phyloP scores from a whole-genome alignment of 192 early-diverging fungal genomes.

The Backusella parvicylindrica region DNA sequence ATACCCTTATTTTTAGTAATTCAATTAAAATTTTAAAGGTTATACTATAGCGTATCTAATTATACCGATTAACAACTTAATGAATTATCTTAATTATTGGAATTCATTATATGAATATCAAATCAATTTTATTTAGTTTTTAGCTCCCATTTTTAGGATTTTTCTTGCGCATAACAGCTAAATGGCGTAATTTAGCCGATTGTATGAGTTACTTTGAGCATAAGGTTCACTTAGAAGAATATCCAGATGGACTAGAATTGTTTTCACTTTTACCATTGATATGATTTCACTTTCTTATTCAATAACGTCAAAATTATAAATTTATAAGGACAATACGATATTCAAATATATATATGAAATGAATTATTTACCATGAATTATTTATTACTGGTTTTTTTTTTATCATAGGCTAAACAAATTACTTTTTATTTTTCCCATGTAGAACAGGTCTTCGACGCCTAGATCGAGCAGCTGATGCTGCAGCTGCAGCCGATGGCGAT shows the following conservation, averaged over 20 bases:
- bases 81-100: background rate
- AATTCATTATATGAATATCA: background rate
- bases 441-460: background rate
- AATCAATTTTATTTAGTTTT: background rate
- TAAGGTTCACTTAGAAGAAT: background rate
- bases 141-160: background rate
- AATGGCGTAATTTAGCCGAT: background rate
- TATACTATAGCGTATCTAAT: background rate
- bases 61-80: background rate
- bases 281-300: background rate
- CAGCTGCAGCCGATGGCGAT: constrained; percentile 1
- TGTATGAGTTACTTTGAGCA: background rate
- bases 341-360: background rate
- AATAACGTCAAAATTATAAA: background rate
- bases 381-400: background rate
- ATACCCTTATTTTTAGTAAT: background rate
- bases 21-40: background rate
- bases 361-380: background rate
- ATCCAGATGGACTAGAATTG: background rate
- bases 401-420: background rate
- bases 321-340: background rate
- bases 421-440: background rate
- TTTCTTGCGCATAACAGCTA: background rate
- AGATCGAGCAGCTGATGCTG: background rate
- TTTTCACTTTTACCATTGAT: background rate